Evolutionary conservation across 2,329 filamentous ascomycete species (phyloP).

Genomic region (Exophiala phaeomuriformis): DNA sequence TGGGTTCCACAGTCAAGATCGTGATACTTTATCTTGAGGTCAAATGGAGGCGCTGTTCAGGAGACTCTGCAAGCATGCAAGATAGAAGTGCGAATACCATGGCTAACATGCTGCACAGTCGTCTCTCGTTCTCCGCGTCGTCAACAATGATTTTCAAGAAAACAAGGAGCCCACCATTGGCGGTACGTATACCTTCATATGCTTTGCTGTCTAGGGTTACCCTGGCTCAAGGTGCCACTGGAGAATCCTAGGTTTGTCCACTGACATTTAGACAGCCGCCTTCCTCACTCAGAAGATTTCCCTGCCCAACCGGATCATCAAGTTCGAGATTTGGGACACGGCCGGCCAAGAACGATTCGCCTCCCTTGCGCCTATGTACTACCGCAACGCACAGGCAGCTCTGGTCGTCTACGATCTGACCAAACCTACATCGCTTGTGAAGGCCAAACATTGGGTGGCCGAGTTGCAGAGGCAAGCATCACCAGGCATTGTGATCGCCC

Average conservation of each 20-base stretch:
- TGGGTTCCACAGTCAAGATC: constrained; percentile 16
- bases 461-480: constrained; percentile 94
- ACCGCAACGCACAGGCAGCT: constrained; percentile 94
- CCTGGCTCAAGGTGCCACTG: no score
- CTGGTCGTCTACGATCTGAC: constrained; percentile 98
- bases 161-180: constrained; percentile 99
- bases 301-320: constrained; percentile 78
- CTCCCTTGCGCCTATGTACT: constrained; percentile 97
- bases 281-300: constrained; percentile 99
- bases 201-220: no score
- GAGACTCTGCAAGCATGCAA: background rate
- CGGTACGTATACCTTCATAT: constrained; percentile 49
- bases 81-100: background rate
- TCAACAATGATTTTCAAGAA: constrained; percentile 99
- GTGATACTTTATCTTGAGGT: constrained; percentile 18
- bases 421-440: constrained; percentile 87
- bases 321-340: constrained; percentile 97
- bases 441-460: constrained; percentile 98
- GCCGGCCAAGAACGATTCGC: constrained; percentile 97
- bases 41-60: background rate
- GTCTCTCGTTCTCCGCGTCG: constrained; percentile 93
- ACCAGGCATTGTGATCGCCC: constrained; percentile 90
- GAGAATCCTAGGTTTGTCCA: background rate
- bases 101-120: constrained; percentile 54
- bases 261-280: constrained; percentile 55